These are phyloP conservation scores for Dendrobium nobile DNA, from an alignment of 106 monocot genomes.

Conservation along the genomic window DNA sequence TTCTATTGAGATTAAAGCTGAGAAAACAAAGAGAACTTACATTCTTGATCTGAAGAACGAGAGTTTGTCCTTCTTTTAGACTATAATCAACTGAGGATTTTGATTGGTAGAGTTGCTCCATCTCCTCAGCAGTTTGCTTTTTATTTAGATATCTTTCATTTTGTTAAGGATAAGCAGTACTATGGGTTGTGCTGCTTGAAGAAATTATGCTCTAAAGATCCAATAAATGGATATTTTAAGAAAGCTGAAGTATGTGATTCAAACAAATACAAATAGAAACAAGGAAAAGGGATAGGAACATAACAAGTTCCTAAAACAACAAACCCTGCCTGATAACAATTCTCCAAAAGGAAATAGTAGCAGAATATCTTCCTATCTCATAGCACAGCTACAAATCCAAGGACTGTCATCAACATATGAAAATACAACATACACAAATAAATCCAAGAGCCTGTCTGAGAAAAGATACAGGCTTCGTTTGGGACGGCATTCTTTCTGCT, in stretches of 20 bases:
- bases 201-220: background rate
- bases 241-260: background rate
- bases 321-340: background rate
- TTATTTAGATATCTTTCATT: slow-evolving; percentile 80
- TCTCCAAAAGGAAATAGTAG: background rate
- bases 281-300: background rate
- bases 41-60: slow-evolving; percentile 86
- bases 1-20: background rate
- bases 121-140: slow-evolving; percentile 95
- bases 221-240: background rate
- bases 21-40: slow-evolving; percentile 32
- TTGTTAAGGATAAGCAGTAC: slow-evolving; percentile 32
- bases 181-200: background rate
- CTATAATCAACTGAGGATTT: slow-evolving; percentile 90
- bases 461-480: too few relatives aligned
- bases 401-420: background rate
- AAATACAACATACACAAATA: background rate
- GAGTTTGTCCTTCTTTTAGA: slow-evolving; percentile 92
- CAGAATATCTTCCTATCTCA: background rate
- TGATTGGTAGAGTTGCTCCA: slow-evolving; percentile 82
- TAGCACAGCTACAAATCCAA: background rate
- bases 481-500: too few relatives aligned
- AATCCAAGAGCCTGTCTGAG: background rate
- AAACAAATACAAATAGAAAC: background rate
- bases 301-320: background rate